Evolutionary conservation across 805 yeast genomes (phyloP), one percentile per base, ranked within the genome.

Genomic region (Candida krabiensis): DNA sequence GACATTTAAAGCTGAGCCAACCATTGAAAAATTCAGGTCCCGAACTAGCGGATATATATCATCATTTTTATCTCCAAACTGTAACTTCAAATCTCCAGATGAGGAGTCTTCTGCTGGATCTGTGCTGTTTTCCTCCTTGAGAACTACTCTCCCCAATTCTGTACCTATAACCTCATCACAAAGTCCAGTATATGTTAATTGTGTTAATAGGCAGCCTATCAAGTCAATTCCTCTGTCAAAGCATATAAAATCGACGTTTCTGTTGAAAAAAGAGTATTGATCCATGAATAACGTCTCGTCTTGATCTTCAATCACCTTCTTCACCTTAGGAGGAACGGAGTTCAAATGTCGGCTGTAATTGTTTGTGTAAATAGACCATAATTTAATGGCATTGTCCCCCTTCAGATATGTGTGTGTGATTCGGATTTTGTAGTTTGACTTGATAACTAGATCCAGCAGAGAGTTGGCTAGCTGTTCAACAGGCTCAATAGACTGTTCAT

Each of bases 131-230:
- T 44, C 46, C 2, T 56, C 13, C 3, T 40, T 40, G 29, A 48
- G 25, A 5, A 50, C 50, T 5, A 63, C 50, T 3, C 51, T 64
- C 43, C 71, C 73, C 9, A 70, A 55, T 11, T 71, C 66, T 5
- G 82, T 63, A 4, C 75, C 78, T 47, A 79, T 70, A 9, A 79
- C 57, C 50, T 90, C 96, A 56, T 86, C 90, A 15, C 89, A 66
- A 12, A 93, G 66, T 0, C 98, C 99, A 13, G 76, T 69, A 57
- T 90, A 91, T 2, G 88, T 85, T 50, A 90, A 63, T 52, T 90
- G 97, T 18, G 80, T 77, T 38, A 88, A 63, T 9, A 87, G 52
- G 1, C 88, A 82, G 1, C 95, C 78, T 4, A 85, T 59, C 29
- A 77, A 71, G 61, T 91, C 99, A 19, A 82, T 58, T 37, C 81